Evolutionary conservation across 352 stramenopile genomes (phyloP).

Genomic region (Phytophthora megakarya): DNA sequence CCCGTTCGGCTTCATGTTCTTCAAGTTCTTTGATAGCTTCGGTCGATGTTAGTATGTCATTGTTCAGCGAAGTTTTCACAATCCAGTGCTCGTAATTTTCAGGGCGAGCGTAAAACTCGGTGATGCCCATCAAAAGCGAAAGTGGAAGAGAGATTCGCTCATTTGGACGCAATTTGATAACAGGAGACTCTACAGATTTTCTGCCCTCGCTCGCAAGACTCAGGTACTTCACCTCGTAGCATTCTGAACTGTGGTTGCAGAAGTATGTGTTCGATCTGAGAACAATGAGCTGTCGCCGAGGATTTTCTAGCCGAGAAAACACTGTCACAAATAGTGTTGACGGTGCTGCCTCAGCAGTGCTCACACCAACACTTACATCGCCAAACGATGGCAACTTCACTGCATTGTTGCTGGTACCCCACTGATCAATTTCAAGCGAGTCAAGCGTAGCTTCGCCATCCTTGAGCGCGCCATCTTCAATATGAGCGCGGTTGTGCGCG

Average conservation of each 20-base stretch:
- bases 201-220: slow-evolving; percentile 53
- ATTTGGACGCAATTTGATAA: slow-evolving; percentile 63
- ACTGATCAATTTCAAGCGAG: slow-evolving; percentile 62
- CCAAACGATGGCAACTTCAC: slow-evolving; percentile 64
- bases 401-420: slow-evolving; percentile 45
- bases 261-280: slow-evolving; percentile 85
- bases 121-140: slow-evolving; percentile 79
- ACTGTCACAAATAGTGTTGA: slow-evolving; percentile 71
- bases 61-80: slow-evolving; percentile 74
- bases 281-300: slow-evolving; percentile 60
- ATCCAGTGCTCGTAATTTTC: slow-evolving; percentile 75
- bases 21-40: slow-evolving; percentile 63
- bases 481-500: slow-evolving; percentile 53
- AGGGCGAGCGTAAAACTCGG: slow-evolving; percentile 78
- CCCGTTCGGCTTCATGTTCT: slow-evolving; percentile 52
- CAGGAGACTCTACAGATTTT: slow-evolving; percentile 56
- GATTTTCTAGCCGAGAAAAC: slow-evolving; percentile 75
- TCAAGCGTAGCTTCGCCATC: slow-evolving; percentile 52
- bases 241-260: slow-evolving; percentile 77
- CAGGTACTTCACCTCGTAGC: slow-evolving; percentile 80
- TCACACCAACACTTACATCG: slow-evolving; percentile 60
- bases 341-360: slow-evolving; percentile 35
- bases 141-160: slow-evolving; percentile 73
- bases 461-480: slow-evolving; percentile 44
- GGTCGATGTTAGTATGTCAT: slow-evolving; percentile 71